These are phyloP conservation scores for Vigna unguiculata DNA, from an alignment of 306 rosid genomes.

Conservation along the genomic window DNA sequence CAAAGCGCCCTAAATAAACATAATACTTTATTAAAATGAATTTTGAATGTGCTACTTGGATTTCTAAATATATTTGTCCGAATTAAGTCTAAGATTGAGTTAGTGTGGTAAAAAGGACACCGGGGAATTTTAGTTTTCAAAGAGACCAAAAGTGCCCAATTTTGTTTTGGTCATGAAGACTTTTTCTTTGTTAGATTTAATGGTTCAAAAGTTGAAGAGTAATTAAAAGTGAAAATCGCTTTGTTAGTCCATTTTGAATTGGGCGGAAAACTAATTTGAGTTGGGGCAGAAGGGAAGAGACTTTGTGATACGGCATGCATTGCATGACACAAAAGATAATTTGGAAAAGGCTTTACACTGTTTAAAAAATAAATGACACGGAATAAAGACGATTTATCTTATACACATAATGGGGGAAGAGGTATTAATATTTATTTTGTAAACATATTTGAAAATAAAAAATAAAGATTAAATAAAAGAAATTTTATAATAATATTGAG, in stretches of 20 bases:
- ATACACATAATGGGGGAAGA: background rate
- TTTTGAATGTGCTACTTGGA: too few species aligned
- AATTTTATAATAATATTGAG: too few species aligned
- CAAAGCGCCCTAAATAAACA: too few species aligned
- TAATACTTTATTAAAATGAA: too few species aligned
- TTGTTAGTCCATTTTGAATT: constrained; percentile 2
- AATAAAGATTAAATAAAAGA: too few species aligned
- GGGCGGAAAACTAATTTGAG: constrained; percentile 45
- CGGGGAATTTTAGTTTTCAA: too few species aligned
- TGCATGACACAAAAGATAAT: background rate
- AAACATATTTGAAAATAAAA: background rate
- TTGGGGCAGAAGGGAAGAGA: constrained; percentile 2
- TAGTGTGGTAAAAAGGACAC: too few species aligned
- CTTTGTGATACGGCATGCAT: background rate
- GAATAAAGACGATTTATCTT: background rate
- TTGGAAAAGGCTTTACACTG: constrained; percentile 1
- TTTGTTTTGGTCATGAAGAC: constrained; percentile 3
- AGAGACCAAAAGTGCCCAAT: too few species aligned
- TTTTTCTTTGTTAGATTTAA: constrained; percentile 36
- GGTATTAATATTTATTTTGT: too few species aligned
- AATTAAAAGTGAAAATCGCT: constrained; percentile 7
- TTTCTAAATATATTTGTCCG: too few species aligned
- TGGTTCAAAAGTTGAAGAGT: constrained; percentile 21
- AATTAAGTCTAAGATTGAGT: too few species aligned
- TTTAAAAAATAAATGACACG: background rate